These are phyloP conservation scores for Penicillium manginii DNA, from an alignment of 495 filamentous ascomycete genomes.

Conservation along the genomic window DNA sequence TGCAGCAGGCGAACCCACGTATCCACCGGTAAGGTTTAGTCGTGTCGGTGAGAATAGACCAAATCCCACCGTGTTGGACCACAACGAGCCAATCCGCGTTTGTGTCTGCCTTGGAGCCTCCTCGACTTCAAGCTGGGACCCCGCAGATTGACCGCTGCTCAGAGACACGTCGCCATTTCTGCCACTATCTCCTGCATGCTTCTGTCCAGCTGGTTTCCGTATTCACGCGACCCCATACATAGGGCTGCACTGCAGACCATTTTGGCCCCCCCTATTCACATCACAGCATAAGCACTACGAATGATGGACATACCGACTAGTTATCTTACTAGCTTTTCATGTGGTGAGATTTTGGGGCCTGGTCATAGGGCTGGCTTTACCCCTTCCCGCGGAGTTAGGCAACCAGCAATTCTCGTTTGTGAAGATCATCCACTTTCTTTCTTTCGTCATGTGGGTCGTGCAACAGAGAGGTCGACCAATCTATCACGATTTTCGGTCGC, in stretches of 20 bases:
- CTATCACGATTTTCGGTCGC: constrained; percentile 1
- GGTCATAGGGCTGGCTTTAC: constrained; percentile 9
- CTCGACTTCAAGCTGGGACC: constrained; percentile 8
- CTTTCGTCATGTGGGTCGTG: constrained; percentile 9
- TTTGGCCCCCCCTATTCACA: background rate
- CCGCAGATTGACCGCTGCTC: constrained; percentile 27
- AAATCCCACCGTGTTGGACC: background rate
- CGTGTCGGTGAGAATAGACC: constrained; percentile 24
- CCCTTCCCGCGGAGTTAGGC: constrained; percentile 12
- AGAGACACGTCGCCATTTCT: constrained; percentile 10
- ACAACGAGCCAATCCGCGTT: constrained; percentile 17
- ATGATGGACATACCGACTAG: background rate
- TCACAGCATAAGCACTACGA: background rate
- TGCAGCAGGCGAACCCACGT: background rate
- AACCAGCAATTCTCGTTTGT: constrained; percentile 11
- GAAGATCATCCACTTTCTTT: constrained; percentile 11
- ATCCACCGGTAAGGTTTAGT: constrained; percentile 26
- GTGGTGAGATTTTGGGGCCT: background rate
- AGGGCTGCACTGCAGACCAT: constrained; percentile 5
- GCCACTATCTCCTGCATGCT: background rate
- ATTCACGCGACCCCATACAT: background rate
- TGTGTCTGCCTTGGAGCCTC: constrained; percentile 30
- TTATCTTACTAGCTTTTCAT: background rate
- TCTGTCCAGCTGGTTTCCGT: constrained; percentile 3
- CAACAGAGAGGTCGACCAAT: constrained; percentile 11